Conservation (phyloP, 805 yeast species). For the Zygosaccharomyces gambellarensis region DNA sequence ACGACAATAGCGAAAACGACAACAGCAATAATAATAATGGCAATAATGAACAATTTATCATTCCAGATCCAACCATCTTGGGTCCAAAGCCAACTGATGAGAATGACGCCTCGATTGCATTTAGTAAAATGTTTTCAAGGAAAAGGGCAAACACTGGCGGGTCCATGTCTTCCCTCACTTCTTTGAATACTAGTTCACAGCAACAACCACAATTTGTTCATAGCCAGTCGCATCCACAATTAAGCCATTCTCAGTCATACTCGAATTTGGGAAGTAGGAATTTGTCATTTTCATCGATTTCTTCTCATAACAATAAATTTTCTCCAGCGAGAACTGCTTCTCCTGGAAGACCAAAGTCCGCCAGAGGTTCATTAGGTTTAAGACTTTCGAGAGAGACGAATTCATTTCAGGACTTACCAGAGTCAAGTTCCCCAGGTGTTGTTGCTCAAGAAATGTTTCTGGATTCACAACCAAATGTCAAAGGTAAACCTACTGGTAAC, state of each 20-base stretch:
- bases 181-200: slow-evolving; percentile 13
- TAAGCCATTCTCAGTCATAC: slow-evolving; percentile 3
- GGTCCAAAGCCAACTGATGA: slow-evolving; percentile 21
- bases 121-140: slow-evolving; percentile 33
- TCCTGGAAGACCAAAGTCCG: slow-evolving; percentile 31
- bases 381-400: slow-evolving; percentile 28
- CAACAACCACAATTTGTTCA: slow-evolving; percentile 5
- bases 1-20: background rate
- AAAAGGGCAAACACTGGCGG: slow-evolving; percentile 31
- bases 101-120: slow-evolving; percentile 36
- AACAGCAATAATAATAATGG: background rate
- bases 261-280: slow-evolving; percentile 14
- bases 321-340: slow-evolving; percentile 31
- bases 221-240: slow-evolving; percentile 1
- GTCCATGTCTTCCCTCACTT: slow-evolving; percentile 28
- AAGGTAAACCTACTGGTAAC: slow-evolving; percentile 4
- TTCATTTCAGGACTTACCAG: slow-evolving; percentile 19
- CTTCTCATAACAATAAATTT: slow-evolving; percentile 25
- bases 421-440: slow-evolving; percentile 5
- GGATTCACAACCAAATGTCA: slow-evolving; percentile 20
- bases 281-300: slow-evolving; percentile 22
- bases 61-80: slow-evolving; percentile 5
- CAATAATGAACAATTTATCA: background rate
- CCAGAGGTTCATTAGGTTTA: slow-evolving; percentile 24
- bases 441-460: slow-evolving; percentile 20